Base-by-base conservation (phyloP, 2,329 filamentous ascomycete genomes). In the Tolypocladium album region DNA sequence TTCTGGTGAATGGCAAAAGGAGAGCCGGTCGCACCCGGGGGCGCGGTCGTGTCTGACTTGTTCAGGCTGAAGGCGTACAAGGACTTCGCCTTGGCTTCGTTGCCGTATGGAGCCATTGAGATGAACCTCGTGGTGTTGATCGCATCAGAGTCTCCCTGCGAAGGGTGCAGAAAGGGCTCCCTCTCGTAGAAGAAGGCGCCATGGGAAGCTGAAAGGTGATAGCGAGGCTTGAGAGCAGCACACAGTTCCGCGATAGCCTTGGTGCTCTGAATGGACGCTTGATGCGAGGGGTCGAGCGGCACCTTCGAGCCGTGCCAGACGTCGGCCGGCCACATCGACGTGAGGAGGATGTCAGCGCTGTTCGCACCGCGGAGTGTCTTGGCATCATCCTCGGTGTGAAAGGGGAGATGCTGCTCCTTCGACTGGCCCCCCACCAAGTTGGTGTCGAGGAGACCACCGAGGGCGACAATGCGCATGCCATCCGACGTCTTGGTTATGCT, bases 401-500 rank as follows among this genome's bases (percentile, higher is more conserved):
- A 86, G 0, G 92, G 88, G n/a, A 88, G 79, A 66, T 89, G 87
- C 64, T 88, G 87, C 65, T 90, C 88, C 63, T 86, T 84, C 11
- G 87, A 89, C 59, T 84, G 79, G 2, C 84, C 86, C 3, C 78
- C 82, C 40, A 84, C 76, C 17, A 86, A 78, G 56, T 82, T 80
- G 15, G 82, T 70, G 66, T 90, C 85, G 1, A 91, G 76, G 40
- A 80, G 78, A 0, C 94, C 94, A 34, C 93, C 93, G 0, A 99
- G 79, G 0, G 89, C 81, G n/a, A 93, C 90, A 63, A 99, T 92
- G 57, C 88, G 86, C 55, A 97, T 79, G 1, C 92, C 93, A 65
- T 97, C 92, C 0, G 89, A 88, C 0, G 93, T 97, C 72, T 94
- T 97, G 58, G 91, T 88, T 17, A 88, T 87, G 62, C 89, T 90